These are phyloP conservation scores for Aspergillus caelatus DNA, from an alignment of 2,329 filamentous ascomycete genomes.

Conservation along the genomic window DNA sequence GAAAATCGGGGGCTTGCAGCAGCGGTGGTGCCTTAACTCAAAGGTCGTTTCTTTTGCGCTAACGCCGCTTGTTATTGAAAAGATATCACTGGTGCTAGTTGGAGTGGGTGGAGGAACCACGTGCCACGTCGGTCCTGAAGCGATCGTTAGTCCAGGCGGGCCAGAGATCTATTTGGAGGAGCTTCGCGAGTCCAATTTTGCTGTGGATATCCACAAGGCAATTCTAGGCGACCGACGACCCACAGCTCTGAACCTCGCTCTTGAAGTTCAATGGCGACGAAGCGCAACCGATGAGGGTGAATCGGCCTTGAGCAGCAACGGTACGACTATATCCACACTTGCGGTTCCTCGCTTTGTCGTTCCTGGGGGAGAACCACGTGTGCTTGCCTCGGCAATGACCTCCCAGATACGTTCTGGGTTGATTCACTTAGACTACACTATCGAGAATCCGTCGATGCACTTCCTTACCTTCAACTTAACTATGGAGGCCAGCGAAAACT, in stretches of 20 bases:
- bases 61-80: conserved; percentile 63
- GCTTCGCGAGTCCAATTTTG: conserved; percentile 72
- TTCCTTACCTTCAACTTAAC: conserved; percentile 89
- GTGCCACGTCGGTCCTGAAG: conserved; percentile 52
- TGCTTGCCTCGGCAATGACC: conserved; percentile 59
- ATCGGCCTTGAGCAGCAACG: conserved; percentile 27
- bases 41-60: conserved; percentile 74
- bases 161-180: conserved; percentile 64
- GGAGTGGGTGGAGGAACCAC: conserved; percentile 64
- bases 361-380: conserved; percentile 81
- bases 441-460: conserved; percentile 94
- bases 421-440: conserved; percentile 63
- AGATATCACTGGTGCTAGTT: conserved; percentile 65
- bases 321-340: conserved; percentile 67
- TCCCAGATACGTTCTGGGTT: conserved; percentile 39
- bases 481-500: conserved; percentile 91
- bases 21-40: conserved; percentile 79
- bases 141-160: conserved; percentile 30
- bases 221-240: conserved; percentile 81
- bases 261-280: conserved; percentile 78
- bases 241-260: conserved; percentile 71
- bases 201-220: conserved; percentile 72
- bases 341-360: conserved; percentile 79
- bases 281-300: conserved; percentile 34
- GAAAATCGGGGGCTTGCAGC: conserved; percentile 66